Evolutionary conservation across 768 basidiomycete species (phyloP), one percentile per base, ranked within the genome.

Genomic region (Dioszegia crocea): DNA sequence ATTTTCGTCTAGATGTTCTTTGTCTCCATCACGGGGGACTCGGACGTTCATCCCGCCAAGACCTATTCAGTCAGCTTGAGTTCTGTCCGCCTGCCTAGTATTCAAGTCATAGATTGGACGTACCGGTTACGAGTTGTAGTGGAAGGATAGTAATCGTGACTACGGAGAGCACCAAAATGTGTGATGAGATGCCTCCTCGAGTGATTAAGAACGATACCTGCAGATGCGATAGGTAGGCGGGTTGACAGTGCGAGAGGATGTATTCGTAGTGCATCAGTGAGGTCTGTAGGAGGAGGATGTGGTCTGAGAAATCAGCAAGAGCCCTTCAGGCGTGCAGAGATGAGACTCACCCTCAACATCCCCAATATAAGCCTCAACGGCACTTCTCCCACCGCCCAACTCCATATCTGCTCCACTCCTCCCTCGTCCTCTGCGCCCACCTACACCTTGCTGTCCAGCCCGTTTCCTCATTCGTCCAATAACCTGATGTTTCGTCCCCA

Each of bases 241-340:
- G 90, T 66, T 93, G 89, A 17, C 88, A 88, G 64, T 93, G 86
- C 62, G 86, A 86, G 48, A 97, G 81, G 78, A 91, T 87, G 29
- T 87, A 86, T 71, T 97, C 91, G 77, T 89, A 90, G 76, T 94
- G 88, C 11, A 79, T 81, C 57, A 97, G 82, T 1, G 88, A 84
- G 67, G 89, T 87, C 68, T 93, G 89, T 56, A 97, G 79, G 2
- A 89, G 85, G 23, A 92, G 76, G 64, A 96, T 91, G 73, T 97
- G 93, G 77, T 97, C 92, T 92, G 29, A n/a, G n/a, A n/a, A n/a
- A n/a, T n/a, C 41, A 16, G 19, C 27, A 52, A 19, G 61, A 36
- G 57, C 48, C 44, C 31, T 36, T 33, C 14, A 33, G 8, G 33
- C 14, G 33, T 6, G 14, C 14, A 33, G 17, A 49, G 11, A 9